Evolutionary conservation across 345 rosid species (phyloP).

Genomic region (Linum usitatissimum): DNA sequence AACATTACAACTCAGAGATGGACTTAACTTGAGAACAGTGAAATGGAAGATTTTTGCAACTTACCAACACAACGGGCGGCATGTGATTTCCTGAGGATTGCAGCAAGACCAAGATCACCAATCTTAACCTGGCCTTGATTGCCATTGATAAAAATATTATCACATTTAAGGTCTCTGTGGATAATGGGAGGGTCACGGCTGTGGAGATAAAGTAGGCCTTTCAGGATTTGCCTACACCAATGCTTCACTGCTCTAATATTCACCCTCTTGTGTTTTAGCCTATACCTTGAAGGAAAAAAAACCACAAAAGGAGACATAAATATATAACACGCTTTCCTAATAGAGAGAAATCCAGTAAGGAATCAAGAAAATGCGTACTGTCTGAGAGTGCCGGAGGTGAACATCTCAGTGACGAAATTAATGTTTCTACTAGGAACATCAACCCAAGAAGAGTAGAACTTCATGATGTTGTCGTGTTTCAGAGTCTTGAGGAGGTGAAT

Average conservation of each 20-base stretch:
- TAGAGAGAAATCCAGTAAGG: neutral
- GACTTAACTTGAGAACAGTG: neutral
- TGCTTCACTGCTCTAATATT: slow-evolving; percentile 6
- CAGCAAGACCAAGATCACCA: slow-evolving; percentile 7
- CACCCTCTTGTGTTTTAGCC: slow-evolving; percentile 5
- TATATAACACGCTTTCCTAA: neutral
- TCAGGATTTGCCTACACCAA: slow-evolving; percentile 3
- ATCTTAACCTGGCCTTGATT: slow-evolving; percentile 5
- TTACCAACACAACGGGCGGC: slow-evolving; percentile 4
- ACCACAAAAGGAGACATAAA: neutral
- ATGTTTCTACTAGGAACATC: neutral
- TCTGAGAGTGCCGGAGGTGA: slow-evolving; percentile 6
- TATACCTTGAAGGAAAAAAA: neutral
- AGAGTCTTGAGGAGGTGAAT: slow-evolving; percentile 3
- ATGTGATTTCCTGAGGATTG: slow-evolving; percentile 2
- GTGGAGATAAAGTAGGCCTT: slow-evolving; percentile 2
- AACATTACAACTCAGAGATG: neutral
- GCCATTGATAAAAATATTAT: slow-evolving; percentile 2
- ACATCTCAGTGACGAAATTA: slow-evolving; percentile 6
- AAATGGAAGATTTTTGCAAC: neutral
- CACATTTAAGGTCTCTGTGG: slow-evolving; percentile 4
- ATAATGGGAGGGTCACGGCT: slow-evolving; percentile 3
- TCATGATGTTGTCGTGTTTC: slow-evolving; percentile 5
- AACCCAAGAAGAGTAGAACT: slow-evolving; percentile 5
- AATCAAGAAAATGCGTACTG: neutral